Conservation (phyloP, 257 asterid species). For the Perilla frutescens region DNA sequence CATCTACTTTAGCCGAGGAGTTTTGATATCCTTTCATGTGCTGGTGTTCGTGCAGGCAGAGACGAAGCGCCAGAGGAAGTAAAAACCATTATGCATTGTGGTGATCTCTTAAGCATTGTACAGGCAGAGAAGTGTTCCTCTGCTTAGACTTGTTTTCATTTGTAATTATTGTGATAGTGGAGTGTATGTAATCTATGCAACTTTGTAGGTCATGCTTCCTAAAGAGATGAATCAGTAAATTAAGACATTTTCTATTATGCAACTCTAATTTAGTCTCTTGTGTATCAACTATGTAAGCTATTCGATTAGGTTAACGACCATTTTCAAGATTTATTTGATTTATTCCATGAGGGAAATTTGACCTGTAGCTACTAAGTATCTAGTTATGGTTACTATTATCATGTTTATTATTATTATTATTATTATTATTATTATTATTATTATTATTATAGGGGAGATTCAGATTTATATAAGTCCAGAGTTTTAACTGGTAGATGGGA, state of each 20-base stretch:
- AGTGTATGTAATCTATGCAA: not conserved
- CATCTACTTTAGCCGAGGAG: not conserved
- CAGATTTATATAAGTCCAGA: too few species aligned
- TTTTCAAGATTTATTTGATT: not conserved
- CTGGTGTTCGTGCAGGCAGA: conserved; percentile 39
- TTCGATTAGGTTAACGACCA: too few species aligned
- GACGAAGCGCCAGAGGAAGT: conserved; percentile 61
- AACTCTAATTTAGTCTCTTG: not conserved
- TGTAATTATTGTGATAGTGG: conserved; percentile 16
- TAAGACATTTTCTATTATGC: not conserved
- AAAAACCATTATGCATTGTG: conserved; percentile 23
- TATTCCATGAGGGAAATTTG: not conserved
- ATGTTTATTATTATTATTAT: too few species aligned
- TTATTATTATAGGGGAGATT: too few species aligned
- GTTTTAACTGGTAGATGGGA: too few species aligned
- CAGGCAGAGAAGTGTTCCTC: conserved; percentile 41
- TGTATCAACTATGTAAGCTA: not conserved
- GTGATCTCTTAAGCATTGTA: conserved; percentile 33
- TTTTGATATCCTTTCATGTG: not conserved
- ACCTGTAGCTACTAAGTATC: too few species aligned
- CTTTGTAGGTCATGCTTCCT: conserved; percentile 27
- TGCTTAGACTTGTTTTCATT: conserved; percentile 30
- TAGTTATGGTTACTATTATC: too few species aligned
- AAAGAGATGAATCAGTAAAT: conserved; percentile 20
- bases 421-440: too few species aligned